Percentiles rank a stretch among this genome's conserved stretches.
These are phyloP conservation scores for Penicillium manginii DNA, from an alignment of 495 filamentous ascomycete species.

Conservation along the genomic window DNA sequence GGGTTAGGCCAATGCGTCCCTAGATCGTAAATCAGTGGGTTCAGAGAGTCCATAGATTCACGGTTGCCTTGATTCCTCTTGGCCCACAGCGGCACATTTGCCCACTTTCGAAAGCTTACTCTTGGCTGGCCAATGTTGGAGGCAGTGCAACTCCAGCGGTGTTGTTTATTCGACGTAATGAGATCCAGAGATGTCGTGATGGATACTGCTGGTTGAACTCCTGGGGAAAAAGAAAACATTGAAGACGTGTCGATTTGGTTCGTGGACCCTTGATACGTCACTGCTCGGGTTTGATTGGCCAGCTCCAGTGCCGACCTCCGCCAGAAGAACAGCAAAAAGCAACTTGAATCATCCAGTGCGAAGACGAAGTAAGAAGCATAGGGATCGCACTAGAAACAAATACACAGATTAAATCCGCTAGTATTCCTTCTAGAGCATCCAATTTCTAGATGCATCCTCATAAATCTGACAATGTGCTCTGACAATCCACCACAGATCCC, in stretches of 20 bases:
- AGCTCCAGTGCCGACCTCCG: not conserved
- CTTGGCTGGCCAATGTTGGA: not conserved
- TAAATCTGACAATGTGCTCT: too few species aligned
- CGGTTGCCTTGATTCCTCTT: not conserved
- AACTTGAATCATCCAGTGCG: not conserved
- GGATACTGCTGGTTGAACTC: too few species aligned
- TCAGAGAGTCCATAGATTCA: not conserved
- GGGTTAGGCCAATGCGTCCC: not conserved
- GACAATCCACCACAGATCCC: not conserved
- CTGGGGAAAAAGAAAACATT: not conserved
- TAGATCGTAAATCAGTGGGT: not conserved
- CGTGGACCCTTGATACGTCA: not conserved
- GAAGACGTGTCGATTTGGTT: not conserved
- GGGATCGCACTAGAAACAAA: not conserved
- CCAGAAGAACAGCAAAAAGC: not conserved
- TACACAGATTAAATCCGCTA: too few species aligned
- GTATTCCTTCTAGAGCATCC: too few species aligned
- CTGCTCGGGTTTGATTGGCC: constrained; percentile 1
- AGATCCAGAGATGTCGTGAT: too few species aligned
- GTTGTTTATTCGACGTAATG: not conserved
- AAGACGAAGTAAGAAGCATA: not conserved
- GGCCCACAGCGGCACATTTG: not conserved
- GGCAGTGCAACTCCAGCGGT: not conserved
- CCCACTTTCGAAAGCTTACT: constrained; percentile 1
- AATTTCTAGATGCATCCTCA: too few species aligned